Conservation (phyloP, 345 rosid species). For the Populus pruinosa region DNA sequence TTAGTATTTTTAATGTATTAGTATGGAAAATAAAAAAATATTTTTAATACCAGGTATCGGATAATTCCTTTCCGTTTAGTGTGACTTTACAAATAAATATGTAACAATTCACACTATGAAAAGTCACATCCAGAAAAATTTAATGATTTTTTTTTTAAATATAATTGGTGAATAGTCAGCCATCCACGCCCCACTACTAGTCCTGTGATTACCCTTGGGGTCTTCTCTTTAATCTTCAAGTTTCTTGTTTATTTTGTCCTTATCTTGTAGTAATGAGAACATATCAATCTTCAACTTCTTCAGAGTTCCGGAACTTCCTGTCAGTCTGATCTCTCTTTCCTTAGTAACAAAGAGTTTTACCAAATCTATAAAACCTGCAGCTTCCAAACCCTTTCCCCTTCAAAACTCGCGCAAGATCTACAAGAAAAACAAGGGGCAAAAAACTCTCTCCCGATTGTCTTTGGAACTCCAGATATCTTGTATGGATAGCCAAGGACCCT, state of each 20-base stretch:
- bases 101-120: background rate
- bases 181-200: background rate
- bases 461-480: background rate
- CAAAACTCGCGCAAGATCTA: background rate
- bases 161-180: background rate
- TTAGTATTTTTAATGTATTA: no score
- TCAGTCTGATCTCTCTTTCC: background rate
- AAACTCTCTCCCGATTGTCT: background rate
- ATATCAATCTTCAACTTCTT: slow-evolving; percentile 1
- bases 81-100: background rate
- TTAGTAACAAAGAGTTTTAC: background rate
- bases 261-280: background rate
- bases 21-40: no score
- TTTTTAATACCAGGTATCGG: no score
- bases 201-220: background rate
- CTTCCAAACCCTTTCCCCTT: background rate
- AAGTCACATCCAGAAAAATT: background rate
- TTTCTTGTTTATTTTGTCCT: background rate
- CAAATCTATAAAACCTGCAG: background rate
- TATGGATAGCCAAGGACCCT: background rate
- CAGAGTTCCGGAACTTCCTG: slow-evolving; percentile 11
- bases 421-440: background rate
- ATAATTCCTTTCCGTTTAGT: no score
- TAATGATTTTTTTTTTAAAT: background rate
- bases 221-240: background rate